These are phyloP conservation scores for Paulownia fortunei DNA, from an alignment of 257 asterid species.

Conservation along the genomic window DNA sequence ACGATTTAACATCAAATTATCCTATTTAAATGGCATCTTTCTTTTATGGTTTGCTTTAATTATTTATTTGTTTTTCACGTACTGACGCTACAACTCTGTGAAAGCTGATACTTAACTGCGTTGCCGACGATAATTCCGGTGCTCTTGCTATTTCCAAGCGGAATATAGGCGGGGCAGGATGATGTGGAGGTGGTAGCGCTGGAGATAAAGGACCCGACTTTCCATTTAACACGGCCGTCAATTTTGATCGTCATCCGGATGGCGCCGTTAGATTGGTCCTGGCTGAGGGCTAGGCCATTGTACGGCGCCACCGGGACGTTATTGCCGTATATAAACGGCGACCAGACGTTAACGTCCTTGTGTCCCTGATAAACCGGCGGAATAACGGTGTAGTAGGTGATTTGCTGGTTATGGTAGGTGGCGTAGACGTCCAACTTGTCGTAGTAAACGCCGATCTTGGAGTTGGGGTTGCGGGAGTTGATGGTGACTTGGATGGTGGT, in stretches of 20 bases:
- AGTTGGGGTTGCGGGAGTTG: slow-evolving; percentile 78
- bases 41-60: not conserved
- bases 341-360: slow-evolving; percentile 79
- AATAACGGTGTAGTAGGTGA: slow-evolving; percentile 72
- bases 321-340: slow-evolving; percentile 73
- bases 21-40: not conserved
- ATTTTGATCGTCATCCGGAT: slow-evolving; percentile 50
- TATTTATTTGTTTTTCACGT: slow-evolving; percentile 37
- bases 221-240: slow-evolving; percentile 76
- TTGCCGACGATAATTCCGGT: slow-evolving; percentile 54
- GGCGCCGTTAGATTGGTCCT: slow-evolving; percentile 63
- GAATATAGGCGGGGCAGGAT: slow-evolving; percentile 66
- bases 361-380: slow-evolving; percentile 85
- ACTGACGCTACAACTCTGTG: slow-evolving; percentile 64
- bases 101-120: slow-evolving; percentile 71
- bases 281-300: slow-evolving; percentile 59
- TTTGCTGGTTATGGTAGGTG: slow-evolving; percentile 70
- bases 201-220: slow-evolving; percentile 59
- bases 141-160: slow-evolving; percentile 45
- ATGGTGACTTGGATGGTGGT: slow-evolving; percentile 79
- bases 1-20: not conserved
- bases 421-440: slow-evolving; percentile 59
- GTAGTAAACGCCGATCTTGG: slow-evolving; percentile 70
- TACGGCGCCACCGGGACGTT: slow-evolving; percentile 83
- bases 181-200: slow-evolving; percentile 73